phyloP scores from a whole-genome alignment of 306 rosid species.

The Nissolia schottii region DNA sequence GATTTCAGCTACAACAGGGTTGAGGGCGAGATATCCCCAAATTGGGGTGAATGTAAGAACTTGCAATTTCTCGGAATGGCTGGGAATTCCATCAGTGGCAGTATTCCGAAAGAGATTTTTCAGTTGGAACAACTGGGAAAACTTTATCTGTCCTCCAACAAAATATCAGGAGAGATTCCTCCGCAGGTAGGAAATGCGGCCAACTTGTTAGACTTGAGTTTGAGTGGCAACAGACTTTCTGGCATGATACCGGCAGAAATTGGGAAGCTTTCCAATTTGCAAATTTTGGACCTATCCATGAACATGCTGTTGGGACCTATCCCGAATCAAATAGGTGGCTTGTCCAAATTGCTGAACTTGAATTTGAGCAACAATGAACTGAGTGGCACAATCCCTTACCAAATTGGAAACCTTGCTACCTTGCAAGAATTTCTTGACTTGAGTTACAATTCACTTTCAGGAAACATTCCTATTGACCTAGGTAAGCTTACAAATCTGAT shows the following conservation, averaged over 20 bases:
- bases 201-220: slow-evolving; percentile 6
- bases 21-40: slow-evolving; percentile 35
- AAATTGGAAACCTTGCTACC: slow-evolving; percentile 38
- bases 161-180: slow-evolving; percentile 48
- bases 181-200: slow-evolving; percentile 31
- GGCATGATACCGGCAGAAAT: slow-evolving; percentile 38
- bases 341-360: slow-evolving; percentile 27
- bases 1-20: slow-evolving; percentile 50
- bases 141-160: slow-evolving; percentile 44
- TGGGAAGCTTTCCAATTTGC: slow-evolving; percentile 35
- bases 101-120: slow-evolving; percentile 43
- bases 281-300: slow-evolving; percentile 40
- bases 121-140: slow-evolving; percentile 18
- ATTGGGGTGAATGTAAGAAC: slow-evolving; percentile 47
- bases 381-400: slow-evolving; percentile 45
- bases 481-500: slow-evolving; percentile 37
- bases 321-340: slow-evolving; percentile 40
- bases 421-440: slow-evolving; percentile 43
- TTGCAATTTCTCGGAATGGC: slow-evolving; percentile 29
- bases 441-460: slow-evolving; percentile 51
- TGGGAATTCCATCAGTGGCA: slow-evolving; percentile 40
- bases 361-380: slow-evolving; percentile 40
- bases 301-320: slow-evolving; percentile 44
- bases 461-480: slow-evolving; percentile 34
- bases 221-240: slow-evolving; percentile 37